phyloP scores from a whole-genome alignment of 2,329 filamentous ascomycete genomes.

The Neonectria punicea region DNA sequence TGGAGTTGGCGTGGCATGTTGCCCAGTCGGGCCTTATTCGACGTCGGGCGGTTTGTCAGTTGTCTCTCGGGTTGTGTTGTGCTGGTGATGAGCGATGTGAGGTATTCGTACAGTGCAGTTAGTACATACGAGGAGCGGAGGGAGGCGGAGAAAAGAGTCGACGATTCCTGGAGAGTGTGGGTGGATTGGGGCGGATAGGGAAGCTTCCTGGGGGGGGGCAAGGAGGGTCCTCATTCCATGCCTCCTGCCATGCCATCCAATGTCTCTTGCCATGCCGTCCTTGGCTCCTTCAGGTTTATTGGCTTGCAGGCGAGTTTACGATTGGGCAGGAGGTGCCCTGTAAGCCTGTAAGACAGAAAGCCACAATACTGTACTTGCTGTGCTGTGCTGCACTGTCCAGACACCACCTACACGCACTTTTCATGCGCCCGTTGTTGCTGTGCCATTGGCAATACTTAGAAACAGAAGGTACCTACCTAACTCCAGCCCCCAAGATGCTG shows the following conservation, averaged over 20 bases:
- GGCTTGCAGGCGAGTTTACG: not conserved
- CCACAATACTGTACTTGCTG: not conserved
- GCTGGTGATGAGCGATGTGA: not conserved
- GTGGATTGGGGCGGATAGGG: not conserved
- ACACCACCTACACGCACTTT: not conserved
- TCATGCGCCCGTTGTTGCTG: not conserved
- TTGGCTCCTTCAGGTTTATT: no score
- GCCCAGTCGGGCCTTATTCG: conserved; percentile 19
- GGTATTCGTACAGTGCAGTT: not conserved
- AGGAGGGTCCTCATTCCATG: not conserved
- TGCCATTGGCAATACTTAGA: not conserved
- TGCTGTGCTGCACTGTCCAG: not conserved
- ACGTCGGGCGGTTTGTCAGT: conserved; percentile 1
- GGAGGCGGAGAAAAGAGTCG: not conserved
- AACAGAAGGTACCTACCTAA: not conserved
- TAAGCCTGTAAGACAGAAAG: not conserved
- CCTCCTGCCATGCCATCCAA: not conserved
- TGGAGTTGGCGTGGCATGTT: conserved; percentile 23
- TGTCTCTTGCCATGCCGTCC: not conserved
- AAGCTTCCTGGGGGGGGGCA: not conserved
- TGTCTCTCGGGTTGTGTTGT: not conserved
- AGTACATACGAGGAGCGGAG: not conserved
- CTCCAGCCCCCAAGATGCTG: not conserved
- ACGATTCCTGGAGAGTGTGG: not conserved
- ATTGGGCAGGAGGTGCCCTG: not conserved